A percentile compares a stretch with the other conserved stretches of the same genome.
Conservation (phyloP, 257 asterid genomes). For the Rubia yunnanensis region DNA sequence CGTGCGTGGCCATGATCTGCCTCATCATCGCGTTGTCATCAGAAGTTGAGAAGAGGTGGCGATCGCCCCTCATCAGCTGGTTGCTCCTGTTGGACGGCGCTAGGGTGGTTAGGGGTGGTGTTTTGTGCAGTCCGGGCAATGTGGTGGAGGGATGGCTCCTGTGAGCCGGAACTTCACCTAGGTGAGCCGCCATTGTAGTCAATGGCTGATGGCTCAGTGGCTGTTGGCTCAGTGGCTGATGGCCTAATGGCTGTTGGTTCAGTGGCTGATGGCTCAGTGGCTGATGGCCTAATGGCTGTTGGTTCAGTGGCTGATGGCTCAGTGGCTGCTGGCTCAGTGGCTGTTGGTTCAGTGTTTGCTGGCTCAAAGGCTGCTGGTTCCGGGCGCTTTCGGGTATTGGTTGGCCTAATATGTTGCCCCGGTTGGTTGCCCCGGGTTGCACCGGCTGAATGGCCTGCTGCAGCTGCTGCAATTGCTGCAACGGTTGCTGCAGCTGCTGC, state of each 20-base stretch:
- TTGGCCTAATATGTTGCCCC: background rate
- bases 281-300: background rate
- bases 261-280: background rate
- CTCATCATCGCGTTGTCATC: slow-evolving; percentile 51
- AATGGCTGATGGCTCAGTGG: background rate
- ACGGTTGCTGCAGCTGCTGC: slow-evolving; percentile 3
- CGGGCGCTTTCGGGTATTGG: background rate
- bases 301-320: background rate
- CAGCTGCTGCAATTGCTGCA: background rate
- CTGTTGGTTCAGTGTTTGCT: background rate
- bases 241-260: background rate
- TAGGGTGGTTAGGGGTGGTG: slow-evolving; percentile 1
- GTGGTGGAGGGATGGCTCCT: slow-evolving; percentile 2
- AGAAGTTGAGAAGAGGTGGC: slow-evolving; percentile 28
- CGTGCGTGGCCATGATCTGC: slow-evolving; percentile 41
- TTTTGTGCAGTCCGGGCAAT: slow-evolving; percentile 1
- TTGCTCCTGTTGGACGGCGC: slow-evolving; percentile 15
- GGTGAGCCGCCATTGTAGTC: slow-evolving; percentile 5
- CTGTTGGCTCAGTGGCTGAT: background rate
- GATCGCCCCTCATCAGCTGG: slow-evolving; percentile 27
- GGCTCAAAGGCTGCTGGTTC: background rate
- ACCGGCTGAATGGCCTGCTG: background rate
- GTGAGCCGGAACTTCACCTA: slow-evolving; percentile 12
- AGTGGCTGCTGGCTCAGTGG: background rate
- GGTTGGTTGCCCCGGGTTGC: slow-evolving; percentile 1